Percentiles rank a stretch among this genome's conserved stretches.
These are phyloP conservation scores for Oemleria cerasiformis DNA, from an alignment of 306 rosid genomes.

Conservation along the genomic window DNA sequence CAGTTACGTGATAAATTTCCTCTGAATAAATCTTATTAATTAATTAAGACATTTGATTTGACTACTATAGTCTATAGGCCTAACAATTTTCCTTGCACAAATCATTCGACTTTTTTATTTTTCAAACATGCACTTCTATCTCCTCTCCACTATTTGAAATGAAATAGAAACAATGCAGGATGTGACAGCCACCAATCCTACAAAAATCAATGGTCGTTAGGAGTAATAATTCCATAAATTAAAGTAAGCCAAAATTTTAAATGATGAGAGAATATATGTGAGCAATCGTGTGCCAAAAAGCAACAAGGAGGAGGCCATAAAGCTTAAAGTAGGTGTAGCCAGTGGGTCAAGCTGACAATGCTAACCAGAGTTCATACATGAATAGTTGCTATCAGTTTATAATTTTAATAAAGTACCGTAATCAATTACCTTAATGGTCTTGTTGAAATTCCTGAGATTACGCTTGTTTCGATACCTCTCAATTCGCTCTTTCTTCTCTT, in stretches of 20 bases:
- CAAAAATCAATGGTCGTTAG: background rate
- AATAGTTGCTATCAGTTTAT: too few species aligned
- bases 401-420: background rate
- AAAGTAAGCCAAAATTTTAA: background rate
- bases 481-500: slow-evolving; percentile 80
- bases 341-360: background rate
- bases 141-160: slow-evolving; percentile 5
- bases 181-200: slow-evolving; percentile 10
- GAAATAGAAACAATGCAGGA: slow-evolving; percentile 11
- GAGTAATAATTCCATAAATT: background rate
- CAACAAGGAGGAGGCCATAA: slow-evolving; percentile 5
- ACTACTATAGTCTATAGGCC: background rate
- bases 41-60: background rate
- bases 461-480: slow-evolving; percentile 84
- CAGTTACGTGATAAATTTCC: too few species aligned
- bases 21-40: too few species aligned
- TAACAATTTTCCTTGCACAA: background rate
- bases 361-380: background rate
- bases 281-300: slow-evolving; percentile 9
- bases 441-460: slow-evolving; percentile 81
- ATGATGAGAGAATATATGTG: background rate
- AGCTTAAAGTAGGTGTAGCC: slow-evolving; percentile 6
- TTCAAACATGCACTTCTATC: background rate
- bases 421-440: slow-evolving; percentile 73
- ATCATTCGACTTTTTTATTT: background rate